Evolutionary conservation across 306 rosid species (phyloP), one percentile per base, ranked within the genome.

Genomic region (Quercus cerris): DNA sequence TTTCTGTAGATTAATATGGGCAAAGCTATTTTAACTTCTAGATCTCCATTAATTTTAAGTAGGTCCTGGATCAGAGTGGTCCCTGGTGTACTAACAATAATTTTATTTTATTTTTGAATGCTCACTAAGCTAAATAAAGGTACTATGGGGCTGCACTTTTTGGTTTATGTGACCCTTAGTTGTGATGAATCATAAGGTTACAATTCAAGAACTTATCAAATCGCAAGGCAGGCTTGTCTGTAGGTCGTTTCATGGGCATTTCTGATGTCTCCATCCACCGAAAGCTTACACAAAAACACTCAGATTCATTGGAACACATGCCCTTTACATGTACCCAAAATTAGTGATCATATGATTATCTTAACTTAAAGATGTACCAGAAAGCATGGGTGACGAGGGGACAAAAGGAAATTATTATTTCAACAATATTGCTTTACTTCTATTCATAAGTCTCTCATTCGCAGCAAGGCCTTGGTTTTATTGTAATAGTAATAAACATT

Each of bases 251-350:
- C 38, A 5, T 25, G 71, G 73, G 71, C 22, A 57, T 54, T 59
- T 67, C 38, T 18, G 68, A 52, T 67, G 82, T 73, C 88, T 62
- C 52, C 69, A 70, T 87, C 84, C 87, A 69, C 90, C 90, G 84
- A 78, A 84, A 87, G 76, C 41, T 72, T 74, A 12, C 30, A 35
- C 33, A 27, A 27, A 25, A 55, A 74, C 67, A 55, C 78, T 81
- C 81, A 62, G 77, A 62, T 46, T 20, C 75, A 56, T 67, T 33
- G 35, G 67, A 69, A 82, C 41, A 12, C 56, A 33, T 56, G 44
- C 69, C 44, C 61, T 54, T 25, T 71, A 52, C 23, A 61, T 71
- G 66, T 77, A 78, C 75, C 70, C 75, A 81, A 55, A 77, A 30
- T 72, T 30, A 46, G 64, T 30, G 77, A 17, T 71, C 31, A 25